Evolutionary conservation across 2,329 filamentous ascomycete species (phyloP).

Genomic region (Claviceps humidiphila): DNA sequence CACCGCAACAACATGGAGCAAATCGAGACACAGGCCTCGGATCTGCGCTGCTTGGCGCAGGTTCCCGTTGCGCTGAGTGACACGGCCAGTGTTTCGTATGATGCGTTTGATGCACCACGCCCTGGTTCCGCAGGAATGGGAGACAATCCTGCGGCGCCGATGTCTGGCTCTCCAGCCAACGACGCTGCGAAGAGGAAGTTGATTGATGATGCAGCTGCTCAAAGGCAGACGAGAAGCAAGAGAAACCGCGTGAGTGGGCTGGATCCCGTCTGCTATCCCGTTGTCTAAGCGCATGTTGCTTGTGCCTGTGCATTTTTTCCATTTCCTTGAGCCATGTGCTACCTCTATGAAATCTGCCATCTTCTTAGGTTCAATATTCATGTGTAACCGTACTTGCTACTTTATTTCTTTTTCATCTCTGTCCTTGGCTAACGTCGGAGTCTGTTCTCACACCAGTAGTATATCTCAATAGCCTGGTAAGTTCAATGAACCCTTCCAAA

Average conservation of each 20-base stretch:
- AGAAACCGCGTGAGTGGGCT: slow-evolving; percentile 40
- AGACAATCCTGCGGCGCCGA: slow-evolving; percentile 34
- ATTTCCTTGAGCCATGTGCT: background rate
- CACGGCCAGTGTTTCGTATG: slow-evolving; percentile 19
- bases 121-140: slow-evolving; percentile 27
- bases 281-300: background rate
- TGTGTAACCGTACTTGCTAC: background rate
- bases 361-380: background rate
- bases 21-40: slow-evolving; percentile 40
- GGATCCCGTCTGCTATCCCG: background rate
- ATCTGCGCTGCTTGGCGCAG: slow-evolving; percentile 37
- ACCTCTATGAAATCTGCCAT: background rate
- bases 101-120: slow-evolving; percentile 21
- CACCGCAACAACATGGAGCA: slow-evolving; percentile 31
- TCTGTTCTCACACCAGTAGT: slow-evolving; percentile 24
- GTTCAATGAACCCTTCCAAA: slow-evolving; percentile 10
- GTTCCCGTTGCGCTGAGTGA: slow-evolving; percentile 19
- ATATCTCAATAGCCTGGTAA: slow-evolving; percentile 50
- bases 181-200: slow-evolving; percentile 24
- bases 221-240: slow-evolving; percentile 46
- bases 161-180: background rate
- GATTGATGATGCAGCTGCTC: slow-evolving; percentile 27
- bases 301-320: background rate
- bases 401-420: background rate
- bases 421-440: background rate